A percentile compares a stretch with the other conserved stretches of the same genome.
Conservation (phyloP, 345 rosid species). For the Linum tenue region DNA sequence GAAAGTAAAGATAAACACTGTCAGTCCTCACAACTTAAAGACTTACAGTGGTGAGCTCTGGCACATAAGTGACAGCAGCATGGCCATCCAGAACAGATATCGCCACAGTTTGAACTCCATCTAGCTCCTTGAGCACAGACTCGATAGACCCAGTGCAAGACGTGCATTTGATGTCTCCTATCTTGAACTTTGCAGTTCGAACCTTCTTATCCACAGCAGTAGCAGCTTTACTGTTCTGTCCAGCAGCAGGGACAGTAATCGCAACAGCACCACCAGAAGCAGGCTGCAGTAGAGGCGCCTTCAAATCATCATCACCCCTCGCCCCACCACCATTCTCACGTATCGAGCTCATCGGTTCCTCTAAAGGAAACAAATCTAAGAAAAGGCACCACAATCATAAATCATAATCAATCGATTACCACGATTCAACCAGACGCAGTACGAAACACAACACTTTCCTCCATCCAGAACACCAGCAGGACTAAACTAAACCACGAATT, state of each 20-base stretch:
- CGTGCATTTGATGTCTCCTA: constrained; percentile 45
- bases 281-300: constrained; percentile 37
- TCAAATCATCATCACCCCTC: constrained; percentile 33
- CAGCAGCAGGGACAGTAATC: constrained; percentile 19
- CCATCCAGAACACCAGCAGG: no score
- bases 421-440: background rate
- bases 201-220: constrained; percentile 15
- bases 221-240: background rate
- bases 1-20: background rate
- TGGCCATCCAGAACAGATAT: constrained; percentile 57
- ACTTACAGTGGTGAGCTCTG: constrained; percentile 42
- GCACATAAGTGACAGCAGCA: constrained; percentile 42
- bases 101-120: constrained; percentile 37
- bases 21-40: background rate
- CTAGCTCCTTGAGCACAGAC: constrained; percentile 35
- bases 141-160: constrained; percentile 52
- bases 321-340: constrained; percentile 14
- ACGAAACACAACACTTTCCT: background rate
- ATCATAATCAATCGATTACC: background rate
- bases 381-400: background rate
- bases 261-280: constrained; percentile 7
- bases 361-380: background rate
- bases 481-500: no score
- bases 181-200: constrained; percentile 31
- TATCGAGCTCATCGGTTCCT: constrained; percentile 10